phyloP scores from a whole-genome alignment of 2,329 filamentous ascomycete species.

The Alternaria infectoria region DNA sequence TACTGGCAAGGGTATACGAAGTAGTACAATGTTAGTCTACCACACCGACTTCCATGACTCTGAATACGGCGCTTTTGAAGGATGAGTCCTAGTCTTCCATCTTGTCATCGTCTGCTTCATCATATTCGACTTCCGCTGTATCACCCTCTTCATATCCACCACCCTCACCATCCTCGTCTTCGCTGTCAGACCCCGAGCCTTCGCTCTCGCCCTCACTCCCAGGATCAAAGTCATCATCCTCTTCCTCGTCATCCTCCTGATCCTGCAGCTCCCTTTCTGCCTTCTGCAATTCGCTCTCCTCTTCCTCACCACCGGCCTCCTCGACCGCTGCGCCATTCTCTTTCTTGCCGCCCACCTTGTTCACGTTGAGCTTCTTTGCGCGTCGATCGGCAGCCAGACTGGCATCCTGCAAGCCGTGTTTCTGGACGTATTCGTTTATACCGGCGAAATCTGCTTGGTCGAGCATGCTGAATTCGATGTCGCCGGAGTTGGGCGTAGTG shows the following conservation, averaged over 20 bases:
- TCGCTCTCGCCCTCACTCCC: constrained; percentile 51
- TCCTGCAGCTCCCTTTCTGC: constrained; percentile 47
- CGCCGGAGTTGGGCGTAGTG: constrained; percentile 55
- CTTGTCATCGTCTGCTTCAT: constrained; percentile 31
- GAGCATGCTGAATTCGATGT: constrained; percentile 70
- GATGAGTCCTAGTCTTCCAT: constrained; percentile 28
- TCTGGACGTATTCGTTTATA: constrained; percentile 68
- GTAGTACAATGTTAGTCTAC: not conserved
- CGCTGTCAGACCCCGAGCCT: constrained; percentile 45
- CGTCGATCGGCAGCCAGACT: constrained; percentile 66
- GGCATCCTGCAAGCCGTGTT: constrained; percentile 66
- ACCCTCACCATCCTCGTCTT: constrained; percentile 38
- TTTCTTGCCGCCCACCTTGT: constrained; percentile 41
- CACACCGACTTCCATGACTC: not conserved
- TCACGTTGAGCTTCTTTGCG: constrained; percentile 65
- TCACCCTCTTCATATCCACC: constrained; percentile 43
- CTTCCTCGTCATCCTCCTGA: constrained; percentile 50
- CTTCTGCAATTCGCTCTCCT: constrained; percentile 49
- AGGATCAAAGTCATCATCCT: constrained; percentile 52
- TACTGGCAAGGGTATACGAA: not conserved
- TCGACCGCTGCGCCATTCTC: constrained; percentile 16
- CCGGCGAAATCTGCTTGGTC: constrained; percentile 68
- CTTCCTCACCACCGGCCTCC: constrained; percentile 34
- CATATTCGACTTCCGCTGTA: constrained; percentile 20
- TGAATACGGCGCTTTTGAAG: not conserved